phyloP scores from a whole-genome alignment of 2,329 filamentous ascomycete genomes.

The Coniochaeta ligniaria region DNA sequence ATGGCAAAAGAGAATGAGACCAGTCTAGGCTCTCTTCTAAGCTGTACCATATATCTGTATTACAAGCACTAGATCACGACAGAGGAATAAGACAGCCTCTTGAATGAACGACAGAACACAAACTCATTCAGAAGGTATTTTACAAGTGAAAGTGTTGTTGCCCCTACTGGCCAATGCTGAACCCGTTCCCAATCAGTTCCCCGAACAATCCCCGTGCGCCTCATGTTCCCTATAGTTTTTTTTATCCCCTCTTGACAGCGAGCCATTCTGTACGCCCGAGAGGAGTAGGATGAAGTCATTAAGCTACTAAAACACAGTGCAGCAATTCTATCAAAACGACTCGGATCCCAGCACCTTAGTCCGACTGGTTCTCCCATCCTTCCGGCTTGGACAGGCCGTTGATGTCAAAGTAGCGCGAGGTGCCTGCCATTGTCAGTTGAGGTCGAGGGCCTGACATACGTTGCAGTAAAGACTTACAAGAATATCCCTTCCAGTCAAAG shows the following conservation, averaged over 20 bases:
- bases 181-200: neutral
- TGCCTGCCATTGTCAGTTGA: slow-evolving; percentile 52
- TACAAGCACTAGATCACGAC: neutral
- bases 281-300: neutral
- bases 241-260: neutral
- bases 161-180: neutral
- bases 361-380: slow-evolving; percentile 70
- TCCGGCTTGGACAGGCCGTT: slow-evolving; percentile 76
- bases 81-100: neutral
- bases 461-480: slow-evolving; percentile 57
- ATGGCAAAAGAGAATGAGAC: neutral
- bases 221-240: slow-evolving; percentile 1
- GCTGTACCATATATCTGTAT: neutral
- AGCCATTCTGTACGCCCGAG: neutral
- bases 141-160: slow-evolving; percentile 1
- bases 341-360: slow-evolving; percentile 25
- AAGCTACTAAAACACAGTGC: neutral
- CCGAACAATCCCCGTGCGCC: neutral
- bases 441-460: too few species aligned
- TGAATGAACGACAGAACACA: neutral
- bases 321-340: neutral
- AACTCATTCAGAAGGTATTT: slow-evolving; percentile 2
- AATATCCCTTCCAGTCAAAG: slow-evolving; percentile 99
- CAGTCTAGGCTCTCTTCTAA: slow-evolving; percentile 5
- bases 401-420: slow-evolving; percentile 76